A percentile compares a stretch with the other conserved stretches of the same genome.
Evolutionary conservation across 257 asterid species (phyloP).

Genomic region (Paulownia fortunei): DNA sequence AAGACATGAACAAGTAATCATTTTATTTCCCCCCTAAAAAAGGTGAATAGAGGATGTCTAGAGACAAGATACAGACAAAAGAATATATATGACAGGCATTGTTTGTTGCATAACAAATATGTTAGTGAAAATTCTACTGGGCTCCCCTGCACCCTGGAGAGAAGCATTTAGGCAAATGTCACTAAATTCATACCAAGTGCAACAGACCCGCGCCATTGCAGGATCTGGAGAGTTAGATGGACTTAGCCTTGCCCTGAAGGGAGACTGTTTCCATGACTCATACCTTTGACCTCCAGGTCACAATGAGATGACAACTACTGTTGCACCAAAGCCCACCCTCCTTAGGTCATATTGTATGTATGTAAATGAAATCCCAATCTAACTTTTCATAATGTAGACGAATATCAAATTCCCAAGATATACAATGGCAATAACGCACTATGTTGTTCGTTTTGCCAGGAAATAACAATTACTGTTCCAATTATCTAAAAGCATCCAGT

Average conservation of each 20-base stretch:
- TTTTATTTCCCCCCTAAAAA: background rate
- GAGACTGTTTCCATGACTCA: background rate
- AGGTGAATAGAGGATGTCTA: constrained; percentile 2
- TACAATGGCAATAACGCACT: background rate
- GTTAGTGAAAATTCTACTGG: background rate
- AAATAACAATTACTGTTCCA: constrained; percentile 7
- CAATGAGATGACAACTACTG: background rate
- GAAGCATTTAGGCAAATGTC: background rate
- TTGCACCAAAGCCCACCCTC: background rate
- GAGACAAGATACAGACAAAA: constrained; percentile 12
- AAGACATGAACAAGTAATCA: background rate
- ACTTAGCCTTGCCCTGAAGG: no score
- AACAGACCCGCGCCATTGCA: background rate
- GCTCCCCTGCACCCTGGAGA: background rate
- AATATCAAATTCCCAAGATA: background rate
- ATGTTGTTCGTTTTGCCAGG: background rate
- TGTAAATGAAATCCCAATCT: background rate
- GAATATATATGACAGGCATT: background rate
- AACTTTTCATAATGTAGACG: background rate
- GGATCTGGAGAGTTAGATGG: no score
- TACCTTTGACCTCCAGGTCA: background rate
- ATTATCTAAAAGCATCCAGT: background rate
- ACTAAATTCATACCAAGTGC: background rate
- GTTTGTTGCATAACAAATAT: background rate
- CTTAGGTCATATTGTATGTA: background rate